Evolutionary conservation across 495 filamentous ascomycete genomes (phyloP).

Genomic region (Sordaria brevicollis): DNA sequence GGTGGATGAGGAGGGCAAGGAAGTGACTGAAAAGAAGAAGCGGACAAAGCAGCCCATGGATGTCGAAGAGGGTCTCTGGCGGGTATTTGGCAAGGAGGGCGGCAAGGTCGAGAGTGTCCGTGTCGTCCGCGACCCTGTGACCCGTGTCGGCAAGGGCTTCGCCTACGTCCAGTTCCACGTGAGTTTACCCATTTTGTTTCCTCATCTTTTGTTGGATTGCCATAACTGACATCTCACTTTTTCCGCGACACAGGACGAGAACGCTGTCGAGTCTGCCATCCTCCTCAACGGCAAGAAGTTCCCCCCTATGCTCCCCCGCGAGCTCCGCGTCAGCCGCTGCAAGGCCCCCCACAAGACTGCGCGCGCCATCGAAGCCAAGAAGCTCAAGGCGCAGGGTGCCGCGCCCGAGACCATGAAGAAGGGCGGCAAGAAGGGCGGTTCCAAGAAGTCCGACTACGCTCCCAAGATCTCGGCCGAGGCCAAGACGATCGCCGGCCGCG

Average conservation of each 20-base stretch:
- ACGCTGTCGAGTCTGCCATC: constrained; percentile 79
- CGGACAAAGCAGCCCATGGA: constrained; percentile 65
- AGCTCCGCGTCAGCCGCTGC: constrained; percentile 76
- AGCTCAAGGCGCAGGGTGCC: background rate
- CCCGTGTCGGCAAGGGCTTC: constrained; percentile 91
- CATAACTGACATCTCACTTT: background rate
- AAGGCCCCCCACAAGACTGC: constrained; percentile 65
- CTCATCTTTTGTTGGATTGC: background rate
- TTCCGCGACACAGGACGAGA: constrained; percentile 49
- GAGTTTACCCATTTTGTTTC: constrained; percentile 5
- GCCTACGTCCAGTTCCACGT: constrained; percentile 93
- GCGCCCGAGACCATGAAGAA: constrained; percentile 1
- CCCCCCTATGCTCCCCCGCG: constrained; percentile 80
- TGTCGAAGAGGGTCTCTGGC: constrained; percentile 93
- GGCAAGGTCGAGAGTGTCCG: constrained; percentile 88
- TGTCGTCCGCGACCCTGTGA: constrained; percentile 80
- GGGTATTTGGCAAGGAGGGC: constrained; percentile 60
- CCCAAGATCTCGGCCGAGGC: constrained; percentile 56
- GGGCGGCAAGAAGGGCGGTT: constrained; percentile 8
- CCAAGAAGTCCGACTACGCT: constrained; percentile 39
- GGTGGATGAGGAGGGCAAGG: constrained; percentile 39
- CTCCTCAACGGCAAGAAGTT: constrained; percentile 83
- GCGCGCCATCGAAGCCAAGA: constrained; percentile 31
- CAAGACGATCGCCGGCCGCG: constrained; percentile 67
- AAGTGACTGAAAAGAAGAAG: constrained; percentile 47